These are phyloP conservation scores for Cytospora mali DNA, from an alignment of 2,329 filamentous ascomycete species.

Conservation along the genomic window DNA sequence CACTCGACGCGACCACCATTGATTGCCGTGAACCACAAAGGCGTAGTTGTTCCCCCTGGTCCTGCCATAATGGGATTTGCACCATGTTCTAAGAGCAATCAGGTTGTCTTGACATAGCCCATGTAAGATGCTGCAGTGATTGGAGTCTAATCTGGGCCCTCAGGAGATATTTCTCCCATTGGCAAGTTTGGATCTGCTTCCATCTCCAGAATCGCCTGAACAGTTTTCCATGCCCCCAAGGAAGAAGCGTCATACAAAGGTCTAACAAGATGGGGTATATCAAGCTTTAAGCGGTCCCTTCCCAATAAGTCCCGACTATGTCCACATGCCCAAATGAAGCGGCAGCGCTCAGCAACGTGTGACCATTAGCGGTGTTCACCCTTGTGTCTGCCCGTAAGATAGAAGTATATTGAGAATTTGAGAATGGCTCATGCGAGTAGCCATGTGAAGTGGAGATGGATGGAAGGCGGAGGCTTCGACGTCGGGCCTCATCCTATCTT, in stretches of 20 bases:
- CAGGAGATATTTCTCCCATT: background rate
- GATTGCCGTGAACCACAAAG: background rate
- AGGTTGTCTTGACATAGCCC: background rate
- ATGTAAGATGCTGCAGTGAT: background rate
- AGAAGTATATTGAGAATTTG: background rate
- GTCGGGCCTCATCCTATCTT: background rate
- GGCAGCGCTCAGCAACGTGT: background rate
- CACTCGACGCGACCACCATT: background rate
- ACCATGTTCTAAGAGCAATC: background rate
- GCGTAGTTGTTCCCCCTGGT: background rate
- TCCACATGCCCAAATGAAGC: background rate
- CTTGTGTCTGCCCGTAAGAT: background rate
- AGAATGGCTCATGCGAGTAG: background rate
- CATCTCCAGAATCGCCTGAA: background rate
- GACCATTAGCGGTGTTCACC: background rate
- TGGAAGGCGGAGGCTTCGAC: background rate
- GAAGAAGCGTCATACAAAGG: background rate
- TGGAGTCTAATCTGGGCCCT: background rate
- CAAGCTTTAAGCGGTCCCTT: background rate
- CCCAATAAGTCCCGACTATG: background rate
- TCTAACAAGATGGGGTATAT: background rate
- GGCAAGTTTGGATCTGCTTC: background rate
- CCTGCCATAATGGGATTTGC: background rate
- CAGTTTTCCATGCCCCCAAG: background rate
- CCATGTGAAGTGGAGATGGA: background rate